Conservation (phyloP, 2,329 filamentous ascomycete species). For the Exophiala sp. region DNA sequence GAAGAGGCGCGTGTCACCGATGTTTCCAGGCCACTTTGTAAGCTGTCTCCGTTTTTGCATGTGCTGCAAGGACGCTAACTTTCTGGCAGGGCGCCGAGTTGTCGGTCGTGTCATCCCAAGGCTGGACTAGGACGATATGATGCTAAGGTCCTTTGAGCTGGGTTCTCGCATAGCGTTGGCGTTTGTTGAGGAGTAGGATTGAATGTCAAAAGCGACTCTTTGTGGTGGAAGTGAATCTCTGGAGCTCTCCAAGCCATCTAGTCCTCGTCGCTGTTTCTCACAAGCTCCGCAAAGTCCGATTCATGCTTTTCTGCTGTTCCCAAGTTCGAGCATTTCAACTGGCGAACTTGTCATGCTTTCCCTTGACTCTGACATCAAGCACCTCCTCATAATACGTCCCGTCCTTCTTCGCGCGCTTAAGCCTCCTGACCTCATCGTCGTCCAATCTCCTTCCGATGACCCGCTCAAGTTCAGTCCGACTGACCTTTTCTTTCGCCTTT, state of each 20-base stretch:
- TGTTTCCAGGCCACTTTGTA: constrained; percentile 22
- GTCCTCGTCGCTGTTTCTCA: neutral
- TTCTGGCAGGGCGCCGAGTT: constrained; percentile 18
- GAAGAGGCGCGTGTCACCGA: constrained; percentile 19
- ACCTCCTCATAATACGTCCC: constrained; percentile 87
- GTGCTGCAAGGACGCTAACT: neutral
- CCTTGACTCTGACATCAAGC: constrained; percentile 83
- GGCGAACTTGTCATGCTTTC: constrained; percentile 82
- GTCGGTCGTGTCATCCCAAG: constrained; percentile 20
- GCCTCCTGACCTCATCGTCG: constrained; percentile 77
- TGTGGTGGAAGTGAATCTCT: neutral
- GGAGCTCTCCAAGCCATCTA: too few species aligned
- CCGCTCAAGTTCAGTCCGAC: constrained; percentile 76
- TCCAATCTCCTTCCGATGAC: constrained; percentile 71
- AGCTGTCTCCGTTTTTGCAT: constrained; percentile 1
- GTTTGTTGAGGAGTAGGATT: neutral
- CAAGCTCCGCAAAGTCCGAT: neutral
- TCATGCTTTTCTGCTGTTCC: neutral
- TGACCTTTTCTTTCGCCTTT: constrained; percentile 80
- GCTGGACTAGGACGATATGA: constrained; percentile 11
- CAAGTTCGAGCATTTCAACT: constrained; percentile 23
- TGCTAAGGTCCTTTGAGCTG: neutral
- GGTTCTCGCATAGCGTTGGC: constrained; percentile 19
- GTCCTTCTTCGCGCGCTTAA: constrained; percentile 80
- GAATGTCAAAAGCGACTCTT: neutral